Evolutionary conservation across 108 stramenopile species (phyloP).

Genomic region (Chaetoceros muelleri): DNA sequence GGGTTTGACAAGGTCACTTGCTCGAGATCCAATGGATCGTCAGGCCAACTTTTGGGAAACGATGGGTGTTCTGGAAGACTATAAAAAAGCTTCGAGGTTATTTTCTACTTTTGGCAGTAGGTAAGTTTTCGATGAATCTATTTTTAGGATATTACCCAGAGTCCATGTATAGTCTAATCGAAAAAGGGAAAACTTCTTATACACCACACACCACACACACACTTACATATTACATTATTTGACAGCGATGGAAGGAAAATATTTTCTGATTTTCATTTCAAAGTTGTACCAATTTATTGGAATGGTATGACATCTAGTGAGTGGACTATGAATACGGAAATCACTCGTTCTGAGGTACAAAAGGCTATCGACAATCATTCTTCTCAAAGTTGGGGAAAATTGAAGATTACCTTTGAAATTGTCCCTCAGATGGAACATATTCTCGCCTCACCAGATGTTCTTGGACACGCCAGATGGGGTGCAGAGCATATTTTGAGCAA

Average conservation of each 20-base stretch:
- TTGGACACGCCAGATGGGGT: neutral
- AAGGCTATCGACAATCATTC: neutral
- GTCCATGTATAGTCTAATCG: no score
- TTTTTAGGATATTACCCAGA: no score
- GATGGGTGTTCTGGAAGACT: neutral
- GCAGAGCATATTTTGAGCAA: neutral
- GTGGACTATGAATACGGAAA: neutral
- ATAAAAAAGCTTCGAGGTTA: neutral
- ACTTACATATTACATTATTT: no score
- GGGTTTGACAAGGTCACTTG: no score
- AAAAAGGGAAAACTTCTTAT: no score
- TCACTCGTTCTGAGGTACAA: neutral
- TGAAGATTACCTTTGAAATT: neutral
- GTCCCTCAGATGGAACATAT: neutral
- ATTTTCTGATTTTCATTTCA: neutral
- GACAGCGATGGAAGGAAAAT: neutral
- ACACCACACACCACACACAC: no score
- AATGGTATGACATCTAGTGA: neutral
- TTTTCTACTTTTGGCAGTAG: no score
- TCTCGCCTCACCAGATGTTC: neutral
- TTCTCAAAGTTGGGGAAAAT: neutral
- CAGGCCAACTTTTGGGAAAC: neutral
- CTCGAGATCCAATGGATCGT: neutral
- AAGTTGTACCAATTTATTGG: neutral
- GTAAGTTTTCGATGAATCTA: no score